Percentiles rank a stretch among this genome's conserved stretches.
Conservation (phyloP, 495 filamentous ascomycete genomes). For the Penicillium desertorum region DNA sequence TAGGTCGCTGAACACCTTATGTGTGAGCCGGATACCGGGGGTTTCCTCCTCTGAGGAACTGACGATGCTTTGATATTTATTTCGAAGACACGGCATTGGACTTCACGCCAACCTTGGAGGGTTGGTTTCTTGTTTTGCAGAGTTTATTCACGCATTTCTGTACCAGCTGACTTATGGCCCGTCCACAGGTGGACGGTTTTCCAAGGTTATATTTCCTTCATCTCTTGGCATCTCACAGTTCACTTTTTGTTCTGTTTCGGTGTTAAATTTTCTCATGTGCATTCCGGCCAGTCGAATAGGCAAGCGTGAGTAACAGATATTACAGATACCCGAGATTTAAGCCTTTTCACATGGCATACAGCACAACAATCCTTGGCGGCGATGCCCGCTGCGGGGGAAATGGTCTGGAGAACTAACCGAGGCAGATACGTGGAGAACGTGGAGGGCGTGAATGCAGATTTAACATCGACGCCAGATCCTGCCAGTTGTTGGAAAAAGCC, state of each 20-base stretch:
- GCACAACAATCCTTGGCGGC: conserved; percentile 16
- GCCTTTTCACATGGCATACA: conserved; percentile 24
- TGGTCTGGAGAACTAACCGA: conserved; percentile 20
- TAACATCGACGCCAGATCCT: background rate
- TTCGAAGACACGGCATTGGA: background rate
- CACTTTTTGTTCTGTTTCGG: background rate
- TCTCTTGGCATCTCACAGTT: background rate
- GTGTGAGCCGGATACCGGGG: background rate
- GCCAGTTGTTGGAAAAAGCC: background rate
- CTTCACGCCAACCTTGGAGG: background rate
- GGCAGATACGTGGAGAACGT: conserved; percentile 12
- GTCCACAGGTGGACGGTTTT: too few species aligned
- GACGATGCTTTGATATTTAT: background rate
- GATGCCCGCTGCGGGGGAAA: conserved; percentile 16
- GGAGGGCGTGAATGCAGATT: background rate
- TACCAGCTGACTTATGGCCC: background rate
- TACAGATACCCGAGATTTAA: background rate
- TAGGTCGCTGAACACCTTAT: conserved; percentile 29
- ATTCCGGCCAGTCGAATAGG: background rate
- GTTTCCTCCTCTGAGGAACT: background rate
- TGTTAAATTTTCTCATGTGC: background rate
- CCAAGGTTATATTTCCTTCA: background rate
- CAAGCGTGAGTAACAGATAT: background rate
- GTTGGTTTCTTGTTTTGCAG: background rate
- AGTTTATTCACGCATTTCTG: background rate